Percentiles rank a stretch among this genome's conserved stretches.
These are phyloP conservation scores for Candida takata DNA, from an alignment of 805 yeast genomes.

Conservation along the genomic window DNA sequence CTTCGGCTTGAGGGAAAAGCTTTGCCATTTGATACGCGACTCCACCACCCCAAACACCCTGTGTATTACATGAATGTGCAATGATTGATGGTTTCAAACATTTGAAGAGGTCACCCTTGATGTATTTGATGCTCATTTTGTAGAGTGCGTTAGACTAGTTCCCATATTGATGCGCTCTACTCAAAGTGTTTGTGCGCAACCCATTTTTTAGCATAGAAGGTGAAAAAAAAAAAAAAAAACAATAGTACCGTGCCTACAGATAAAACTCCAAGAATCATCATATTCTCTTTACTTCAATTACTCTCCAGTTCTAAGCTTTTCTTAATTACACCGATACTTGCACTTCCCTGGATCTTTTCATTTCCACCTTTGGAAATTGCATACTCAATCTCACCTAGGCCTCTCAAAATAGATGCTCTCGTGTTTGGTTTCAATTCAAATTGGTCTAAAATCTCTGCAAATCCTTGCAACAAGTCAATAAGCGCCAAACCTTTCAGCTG, in stretches of 20 bases:
- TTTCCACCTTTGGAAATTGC: constrained; percentile 89
- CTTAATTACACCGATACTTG: constrained; percentile 82
- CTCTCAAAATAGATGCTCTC: constrained; percentile 56
- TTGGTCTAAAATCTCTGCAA: constrained; percentile 61
- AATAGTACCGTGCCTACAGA: too few species aligned
- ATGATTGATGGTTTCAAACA: constrained; percentile 36
- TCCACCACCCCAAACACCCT: constrained; percentile 84
- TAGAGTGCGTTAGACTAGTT: too few species aligned
- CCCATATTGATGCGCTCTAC: too few species aligned
- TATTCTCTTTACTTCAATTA: too few species aligned
- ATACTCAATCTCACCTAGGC: constrained; percentile 83
- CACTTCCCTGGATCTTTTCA: constrained; percentile 84
- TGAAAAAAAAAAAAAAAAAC: too few species aligned
- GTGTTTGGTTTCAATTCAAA: constrained; percentile 59
- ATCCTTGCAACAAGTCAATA: constrained; percentile 74
- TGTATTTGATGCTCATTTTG: constrained; percentile 29
- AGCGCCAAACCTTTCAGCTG: constrained; percentile 79
- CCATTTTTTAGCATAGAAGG: too few species aligned
- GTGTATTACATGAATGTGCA: constrained; percentile 76
- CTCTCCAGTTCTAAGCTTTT: constrained; percentile 30
- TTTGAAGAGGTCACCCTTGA: constrained; percentile 52
- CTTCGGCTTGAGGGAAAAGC: constrained; percentile 52
- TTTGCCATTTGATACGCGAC: constrained; percentile 54
- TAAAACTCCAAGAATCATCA: too few species aligned
- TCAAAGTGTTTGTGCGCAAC: too few species aligned